Evolutionary conservation across 768 basidiomycete genomes (phyloP).

Genomic region (Cyclocybe aegerita): DNA sequence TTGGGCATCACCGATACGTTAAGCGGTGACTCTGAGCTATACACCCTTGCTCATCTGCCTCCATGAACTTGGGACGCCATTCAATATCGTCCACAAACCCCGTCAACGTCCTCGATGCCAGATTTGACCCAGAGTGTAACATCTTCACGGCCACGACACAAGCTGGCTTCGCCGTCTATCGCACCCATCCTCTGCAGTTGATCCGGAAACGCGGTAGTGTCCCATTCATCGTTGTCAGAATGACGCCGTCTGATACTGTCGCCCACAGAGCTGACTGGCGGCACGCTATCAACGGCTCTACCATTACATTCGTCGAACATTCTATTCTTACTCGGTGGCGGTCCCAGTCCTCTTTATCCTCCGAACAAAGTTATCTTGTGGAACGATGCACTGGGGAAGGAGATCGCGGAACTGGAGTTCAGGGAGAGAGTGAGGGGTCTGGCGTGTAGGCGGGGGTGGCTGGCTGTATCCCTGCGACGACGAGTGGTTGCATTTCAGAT

Average conservation of each 20-base stretch:
- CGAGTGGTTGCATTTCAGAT: conserved; percentile 80
- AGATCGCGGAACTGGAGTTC: conserved; percentile 89
- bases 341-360: conserved; percentile 84
- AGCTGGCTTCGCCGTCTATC: conserved; percentile 83
- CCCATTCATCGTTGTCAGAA: neutral
- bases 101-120: conserved; percentile 72
- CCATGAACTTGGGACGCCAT: conserved; percentile 87
- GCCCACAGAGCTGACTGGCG: conserved; percentile 66
- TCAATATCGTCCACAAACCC: conserved; percentile 77
- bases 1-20: conserved; percentile 3
- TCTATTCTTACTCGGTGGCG: conserved; percentile 85
- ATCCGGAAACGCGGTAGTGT: conserved; percentile 77
- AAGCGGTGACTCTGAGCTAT: conserved; percentile 1
- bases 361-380: conserved; percentile 91
- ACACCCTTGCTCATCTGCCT: conserved; percentile 16
- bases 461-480: conserved; percentile 76
- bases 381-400: conserved; percentile 75
- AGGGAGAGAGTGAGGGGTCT: conserved; percentile 79
- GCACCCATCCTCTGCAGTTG: conserved; percentile 70
- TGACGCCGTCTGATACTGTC: conserved; percentile 12
- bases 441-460: conserved; percentile 80
- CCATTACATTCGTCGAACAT: conserved; percentile 83
- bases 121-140: conserved; percentile 76
- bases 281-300: conserved; percentile 73
- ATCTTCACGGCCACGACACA: conserved; percentile 82